These are phyloP conservation scores for Lanmaoa rubissima DNA, from an alignment of 768 basidiomycete genomes.

Conservation along the genomic window DNA sequence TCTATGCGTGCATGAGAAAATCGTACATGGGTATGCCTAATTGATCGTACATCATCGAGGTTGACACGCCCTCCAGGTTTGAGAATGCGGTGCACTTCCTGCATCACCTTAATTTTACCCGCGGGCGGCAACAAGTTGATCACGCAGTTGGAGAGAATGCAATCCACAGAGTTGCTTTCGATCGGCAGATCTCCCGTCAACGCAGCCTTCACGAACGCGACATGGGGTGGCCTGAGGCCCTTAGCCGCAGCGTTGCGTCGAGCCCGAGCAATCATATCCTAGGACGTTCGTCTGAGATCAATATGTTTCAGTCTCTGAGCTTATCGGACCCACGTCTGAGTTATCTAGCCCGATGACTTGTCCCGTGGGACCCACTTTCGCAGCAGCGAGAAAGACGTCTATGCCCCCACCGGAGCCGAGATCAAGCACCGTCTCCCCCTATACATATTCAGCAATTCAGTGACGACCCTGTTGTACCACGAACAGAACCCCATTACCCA, in stretches of 20 bases:
- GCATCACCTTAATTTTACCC: conserved; percentile 42
- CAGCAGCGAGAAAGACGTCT: conserved; percentile 53
- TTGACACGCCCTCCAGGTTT: conserved; percentile 57
- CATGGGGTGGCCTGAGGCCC: conserved; percentile 45
- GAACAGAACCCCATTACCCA: conserved; percentile 12
- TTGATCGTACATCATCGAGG: conserved; percentile 46
- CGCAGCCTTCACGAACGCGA: conserved; percentile 45
- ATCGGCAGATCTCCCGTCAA: conserved; percentile 49
- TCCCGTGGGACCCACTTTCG: conserved; percentile 47
- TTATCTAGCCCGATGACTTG: conserved; percentile 55
- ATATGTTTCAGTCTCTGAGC: neutral
- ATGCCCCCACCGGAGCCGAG: conserved; percentile 58
- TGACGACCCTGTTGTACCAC: neutral
- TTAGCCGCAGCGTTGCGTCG: conserved; percentile 43
- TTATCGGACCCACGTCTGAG: conserved; percentile 38
- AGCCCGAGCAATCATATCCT: conserved; percentile 54
- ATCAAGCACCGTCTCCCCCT: conserved; percentile 59
- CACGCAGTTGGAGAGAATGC: conserved; percentile 57
- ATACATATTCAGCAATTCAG: neutral
- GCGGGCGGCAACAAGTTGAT: conserved; percentile 46
- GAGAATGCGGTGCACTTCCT: conserved; percentile 49
- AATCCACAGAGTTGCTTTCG: conserved; percentile 47
- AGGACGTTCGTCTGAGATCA: neutral
- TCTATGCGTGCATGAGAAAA: conserved; percentile 29
- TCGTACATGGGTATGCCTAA: too few relatives aligned